Conservation (phyloP, 768 basidiomycete species). For the Auricularia cornea region DNA sequence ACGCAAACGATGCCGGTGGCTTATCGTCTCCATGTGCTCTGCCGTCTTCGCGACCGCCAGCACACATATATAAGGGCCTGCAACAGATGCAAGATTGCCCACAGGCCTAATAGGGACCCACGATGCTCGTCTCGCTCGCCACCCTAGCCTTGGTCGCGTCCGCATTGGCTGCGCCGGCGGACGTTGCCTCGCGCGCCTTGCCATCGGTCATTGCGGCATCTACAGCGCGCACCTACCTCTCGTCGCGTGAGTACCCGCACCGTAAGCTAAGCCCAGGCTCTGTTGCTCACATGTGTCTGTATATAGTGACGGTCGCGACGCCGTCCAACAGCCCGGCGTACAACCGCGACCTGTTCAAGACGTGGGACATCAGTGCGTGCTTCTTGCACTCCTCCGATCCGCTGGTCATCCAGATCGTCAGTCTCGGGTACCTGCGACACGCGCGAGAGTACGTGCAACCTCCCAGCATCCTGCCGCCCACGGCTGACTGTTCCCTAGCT, state of each 20-base stretch:
- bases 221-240: constrained; percentile 15
- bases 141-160: not conserved
- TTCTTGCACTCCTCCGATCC: not conserved
- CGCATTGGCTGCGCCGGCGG: not conserved
- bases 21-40: too few relatives aligned
- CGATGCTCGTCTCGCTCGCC: not conserved
- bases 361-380: constrained; percentile 42
- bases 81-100: too few relatives aligned
- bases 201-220: constrained; percentile 14
- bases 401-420: constrained; percentile 10
- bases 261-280: not conserved
- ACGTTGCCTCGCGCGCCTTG: constrained; percentile 9
- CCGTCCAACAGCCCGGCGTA: constrained; percentile 38
- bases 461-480: too few relatives aligned
- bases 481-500: constrained; percentile 6
- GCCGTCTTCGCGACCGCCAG: too few relatives aligned
- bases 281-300: not conserved
- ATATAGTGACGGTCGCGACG: constrained; percentile 31
- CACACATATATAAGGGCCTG: too few relatives aligned
- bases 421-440: constrained; percentile 47
- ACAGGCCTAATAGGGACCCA: too few relatives aligned
- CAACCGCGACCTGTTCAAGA: constrained; percentile 32
- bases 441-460: constrained; percentile 40
- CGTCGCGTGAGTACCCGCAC: constrained; percentile 11
- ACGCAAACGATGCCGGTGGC: too few relatives aligned